phyloP scores from a whole-genome alignment of 176 grass and related monocot species.

The Olyra latifolia region DNA sequence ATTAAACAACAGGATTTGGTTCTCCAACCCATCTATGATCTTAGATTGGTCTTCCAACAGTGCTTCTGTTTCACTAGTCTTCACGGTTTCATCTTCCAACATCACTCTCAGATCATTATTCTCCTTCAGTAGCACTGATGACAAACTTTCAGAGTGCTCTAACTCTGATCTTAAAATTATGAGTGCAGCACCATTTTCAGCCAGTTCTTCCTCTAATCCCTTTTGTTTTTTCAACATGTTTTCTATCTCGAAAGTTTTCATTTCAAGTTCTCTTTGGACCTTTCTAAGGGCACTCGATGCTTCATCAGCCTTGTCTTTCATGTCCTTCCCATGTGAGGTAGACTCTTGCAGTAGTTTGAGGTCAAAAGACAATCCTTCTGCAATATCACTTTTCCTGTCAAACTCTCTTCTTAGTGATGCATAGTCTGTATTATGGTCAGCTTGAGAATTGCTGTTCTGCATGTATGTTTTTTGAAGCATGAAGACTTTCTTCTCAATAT shows the following conservation, averaged over 20 bases:
- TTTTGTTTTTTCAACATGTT: conserved; percentile 55
- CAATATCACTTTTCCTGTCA: conserved; percentile 67
- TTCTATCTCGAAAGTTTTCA: conserved; percentile 51
- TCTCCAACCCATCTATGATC: conserved; percentile 71
- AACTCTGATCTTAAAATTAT: conserved; percentile 61
- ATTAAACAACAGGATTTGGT: conserved; percentile 63
- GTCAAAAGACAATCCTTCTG: conserved; percentile 79
- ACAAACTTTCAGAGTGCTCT: conserved; percentile 53
- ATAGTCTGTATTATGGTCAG: conserved; percentile 29
- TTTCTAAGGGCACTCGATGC: conserved; percentile 43
- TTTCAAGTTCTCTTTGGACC: conserved; percentile 57
- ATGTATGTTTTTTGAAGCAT: conserved; percentile 7
- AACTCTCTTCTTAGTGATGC: conserved; percentile 60
- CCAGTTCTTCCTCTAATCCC: conserved; percentile 53
- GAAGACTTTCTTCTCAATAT: conserved; percentile 27
- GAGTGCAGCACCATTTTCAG: conserved; percentile 45
- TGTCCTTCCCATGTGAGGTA: conserved; percentile 51
- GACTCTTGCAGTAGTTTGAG: conserved; percentile 83
- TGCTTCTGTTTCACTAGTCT: conserved; percentile 47
- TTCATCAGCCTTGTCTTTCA: conserved; percentile 65
- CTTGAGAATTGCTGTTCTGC: neutral
- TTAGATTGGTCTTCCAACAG: conserved; percentile 61
- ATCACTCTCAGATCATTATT: conserved; percentile 61
- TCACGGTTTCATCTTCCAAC: conserved; percentile 59
- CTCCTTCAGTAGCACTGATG: conserved; percentile 49